These are phyloP conservation scores for Dryas integrifolia DNA, from an alignment of 331 rosid species.

Conservation along the genomic window DNA sequence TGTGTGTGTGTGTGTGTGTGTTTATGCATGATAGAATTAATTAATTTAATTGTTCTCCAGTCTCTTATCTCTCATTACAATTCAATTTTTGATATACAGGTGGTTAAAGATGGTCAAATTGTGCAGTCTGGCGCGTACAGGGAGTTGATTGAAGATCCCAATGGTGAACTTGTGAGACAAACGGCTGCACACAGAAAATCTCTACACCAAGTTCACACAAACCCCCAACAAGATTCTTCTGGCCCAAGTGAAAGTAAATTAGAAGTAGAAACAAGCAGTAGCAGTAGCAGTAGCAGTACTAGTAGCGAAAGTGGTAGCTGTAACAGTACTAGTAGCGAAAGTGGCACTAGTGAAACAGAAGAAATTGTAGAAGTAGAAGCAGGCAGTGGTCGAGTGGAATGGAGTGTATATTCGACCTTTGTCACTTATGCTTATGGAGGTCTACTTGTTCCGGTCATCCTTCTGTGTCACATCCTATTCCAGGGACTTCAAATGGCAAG, in stretches of 20 bases:
- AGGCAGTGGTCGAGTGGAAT: slow-evolving; percentile 77
- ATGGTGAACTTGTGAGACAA: slow-evolving; percentile 67
- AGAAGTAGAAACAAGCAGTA: too few relatives aligned
- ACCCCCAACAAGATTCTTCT: slow-evolving; percentile 38
- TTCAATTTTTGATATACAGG: slow-evolving; percentile 38
- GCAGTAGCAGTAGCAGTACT: too few relatives aligned
- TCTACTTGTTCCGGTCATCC: slow-evolving; percentile 73
- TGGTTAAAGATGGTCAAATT: slow-evolving; percentile 72
- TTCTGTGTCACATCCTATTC: slow-evolving; percentile 75
- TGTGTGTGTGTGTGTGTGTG: too few relatives aligned
- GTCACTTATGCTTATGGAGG: slow-evolving; percentile 74
- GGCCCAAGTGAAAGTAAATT: too few relatives aligned
- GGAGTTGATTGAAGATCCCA: slow-evolving; percentile 52
- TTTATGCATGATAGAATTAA: too few relatives aligned
- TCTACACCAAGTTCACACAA: slow-evolving; percentile 50
- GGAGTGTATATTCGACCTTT: slow-evolving; percentile 82
- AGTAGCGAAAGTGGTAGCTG: too few relatives aligned
- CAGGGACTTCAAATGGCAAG: slow-evolving; percentile 85
- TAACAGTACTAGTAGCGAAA: slow-evolving; percentile 40
- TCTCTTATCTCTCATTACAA: slow-evolving; percentile 2
- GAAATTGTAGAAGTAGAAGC: slow-evolving; percentile 62
- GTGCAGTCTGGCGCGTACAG: slow-evolving; percentile 67
- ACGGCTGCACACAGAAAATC: slow-evolving; percentile 77
- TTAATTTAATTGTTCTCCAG: not conserved
- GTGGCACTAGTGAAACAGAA: slow-evolving; percentile 45